Evolutionary conservation across 2,329 filamentous ascomycete species (phyloP).

Genomic region (Elsinoe arachidis): DNA sequence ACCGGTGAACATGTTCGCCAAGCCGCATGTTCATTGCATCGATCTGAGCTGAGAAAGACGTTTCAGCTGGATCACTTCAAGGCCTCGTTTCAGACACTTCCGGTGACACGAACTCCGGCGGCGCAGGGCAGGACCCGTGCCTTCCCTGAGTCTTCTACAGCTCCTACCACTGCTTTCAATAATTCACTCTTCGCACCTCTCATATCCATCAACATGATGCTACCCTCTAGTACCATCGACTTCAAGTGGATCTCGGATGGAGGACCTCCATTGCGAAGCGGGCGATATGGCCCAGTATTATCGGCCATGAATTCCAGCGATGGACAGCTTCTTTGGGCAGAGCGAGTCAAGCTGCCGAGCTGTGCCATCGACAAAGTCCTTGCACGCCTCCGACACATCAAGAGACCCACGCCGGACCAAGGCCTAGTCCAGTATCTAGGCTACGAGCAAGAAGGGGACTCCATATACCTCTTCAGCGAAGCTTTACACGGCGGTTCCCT

Average conservation of each 20-base stretch:
- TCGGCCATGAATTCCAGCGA: not conserved
- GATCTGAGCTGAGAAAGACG: too few species aligned
- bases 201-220: not conserved
- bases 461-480: not conserved
- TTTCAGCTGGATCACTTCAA: too few species aligned
- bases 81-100: too few species aligned
- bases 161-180: not conserved
- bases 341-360: not conserved
- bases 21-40: too few species aligned
- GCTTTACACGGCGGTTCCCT: not conserved
- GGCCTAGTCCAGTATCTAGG: not conserved
- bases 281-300: not conserved
- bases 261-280: not conserved
- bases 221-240: not conserved
- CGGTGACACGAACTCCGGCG: too few species aligned
- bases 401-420: not conserved
- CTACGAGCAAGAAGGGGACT: not conserved
- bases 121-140: too few species aligned
- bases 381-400: not conserved
- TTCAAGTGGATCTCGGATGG: not conserved
- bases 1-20: too few species aligned
- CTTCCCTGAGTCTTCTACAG: not conserved
- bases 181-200: not conserved
- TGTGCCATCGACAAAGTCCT: not conserved
- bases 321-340: not conserved